phyloP scores from a whole-genome alignment of 225 moss, liverwort and hornwort species.

The Physcomitrium patens region DNA sequence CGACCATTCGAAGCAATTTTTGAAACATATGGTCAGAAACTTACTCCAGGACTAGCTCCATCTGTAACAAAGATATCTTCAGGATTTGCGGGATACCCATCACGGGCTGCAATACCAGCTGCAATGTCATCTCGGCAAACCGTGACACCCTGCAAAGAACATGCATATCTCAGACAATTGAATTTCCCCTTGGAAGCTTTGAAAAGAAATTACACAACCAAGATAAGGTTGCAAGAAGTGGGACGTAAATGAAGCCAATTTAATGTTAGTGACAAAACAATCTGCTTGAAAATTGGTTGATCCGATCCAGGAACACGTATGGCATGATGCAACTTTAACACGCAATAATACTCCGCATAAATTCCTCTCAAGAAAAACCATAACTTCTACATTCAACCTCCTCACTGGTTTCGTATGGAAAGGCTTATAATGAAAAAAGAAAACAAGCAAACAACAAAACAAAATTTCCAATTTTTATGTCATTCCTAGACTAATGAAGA shows the following conservation, averaged over 20 bases:
- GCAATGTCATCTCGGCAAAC: conserved; percentile 87
- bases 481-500: conserved; percentile 17
- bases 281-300: neutral
- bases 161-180: conserved; percentile 25
- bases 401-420: neutral
- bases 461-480: neutral
- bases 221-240: conserved; percentile 15
- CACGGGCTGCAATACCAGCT: conserved; percentile 80
- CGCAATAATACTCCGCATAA: conserved; percentile 3
- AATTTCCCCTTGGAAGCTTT: neutral
- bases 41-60: conserved; percentile 97
- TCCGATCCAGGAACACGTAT: conserved; percentile 3
- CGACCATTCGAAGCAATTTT: conserved; percentile 1
- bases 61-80: conserved; percentile 91
- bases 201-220: conserved; percentile 9
- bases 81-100: conserved; percentile 85
- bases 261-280: conserved; percentile 10
- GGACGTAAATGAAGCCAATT: conserved; percentile 8
- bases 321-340: neutral
- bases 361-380: conserved; percentile 21
- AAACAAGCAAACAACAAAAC: neutral
- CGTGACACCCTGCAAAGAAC: conserved; percentile 69
- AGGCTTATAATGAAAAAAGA: neutral
- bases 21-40: conserved; percentile 12
- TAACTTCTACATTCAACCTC: conserved; percentile 9